phyloP scores from a whole-genome alignment of 257 asterid genomes.

The Nicotiana undulata region DNA sequence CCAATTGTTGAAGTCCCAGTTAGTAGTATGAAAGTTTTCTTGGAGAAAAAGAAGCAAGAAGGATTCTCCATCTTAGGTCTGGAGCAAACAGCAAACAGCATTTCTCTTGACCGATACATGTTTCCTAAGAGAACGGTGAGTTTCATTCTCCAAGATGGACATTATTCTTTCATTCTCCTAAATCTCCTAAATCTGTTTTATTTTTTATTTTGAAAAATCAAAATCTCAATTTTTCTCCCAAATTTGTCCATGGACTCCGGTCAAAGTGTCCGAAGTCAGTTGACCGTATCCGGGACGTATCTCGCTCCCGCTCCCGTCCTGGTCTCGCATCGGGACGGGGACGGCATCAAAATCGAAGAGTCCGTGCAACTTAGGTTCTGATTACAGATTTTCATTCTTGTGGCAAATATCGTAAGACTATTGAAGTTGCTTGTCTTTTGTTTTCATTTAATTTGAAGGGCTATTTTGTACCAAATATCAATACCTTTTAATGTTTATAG shows the following conservation, averaged over 20 bases:
- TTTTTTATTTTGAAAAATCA: too few species aligned
- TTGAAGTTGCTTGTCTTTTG: not conserved
- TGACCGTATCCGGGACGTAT: too few species aligned
- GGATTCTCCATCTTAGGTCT: conserved; percentile 79
- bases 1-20: conserved; percentile 85
- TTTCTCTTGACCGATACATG: conserved; percentile 61
- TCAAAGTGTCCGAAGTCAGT: too few species aligned
- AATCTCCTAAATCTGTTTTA: too few species aligned
- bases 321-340: too few species aligned
- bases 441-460: not conserved
- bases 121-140: conserved; percentile 68
- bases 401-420: not conserved
- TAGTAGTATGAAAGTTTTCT: conserved; percentile 50
- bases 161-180: too few species aligned
- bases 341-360: too few species aligned
- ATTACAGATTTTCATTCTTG: not conserved
- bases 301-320: too few species aligned
- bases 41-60: conserved; percentile 75
- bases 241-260: too few species aligned
- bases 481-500: not conserved
- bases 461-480: not conserved
- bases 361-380: too few species aligned
- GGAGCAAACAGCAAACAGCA: conserved; percentile 96
- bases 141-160: too few species aligned
- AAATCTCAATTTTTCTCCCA: too few species aligned